Evolutionary conservation across 2,329 filamentous ascomycete species (phyloP).

Genomic region (Nemania bipapillata): DNA sequence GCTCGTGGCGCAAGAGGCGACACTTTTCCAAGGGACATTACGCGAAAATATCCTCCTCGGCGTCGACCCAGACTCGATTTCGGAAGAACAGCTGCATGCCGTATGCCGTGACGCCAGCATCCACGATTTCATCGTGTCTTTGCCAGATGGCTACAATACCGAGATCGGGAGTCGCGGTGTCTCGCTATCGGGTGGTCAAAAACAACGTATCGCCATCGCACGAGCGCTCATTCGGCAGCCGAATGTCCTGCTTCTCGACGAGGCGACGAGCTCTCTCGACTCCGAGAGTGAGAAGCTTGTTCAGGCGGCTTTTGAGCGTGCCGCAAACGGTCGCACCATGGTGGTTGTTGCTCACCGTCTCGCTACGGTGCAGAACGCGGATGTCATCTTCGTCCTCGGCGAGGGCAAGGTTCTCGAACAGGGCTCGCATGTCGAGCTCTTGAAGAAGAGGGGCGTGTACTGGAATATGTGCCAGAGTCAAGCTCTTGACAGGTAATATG

Average conservation of each 20-base stretch:
- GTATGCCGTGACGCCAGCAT: conserved; percentile 72
- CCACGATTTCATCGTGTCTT: conserved; percentile 74
- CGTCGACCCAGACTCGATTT: conserved; percentile 64
- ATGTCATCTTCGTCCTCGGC: conserved; percentile 82
- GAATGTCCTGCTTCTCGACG: conserved; percentile 74
- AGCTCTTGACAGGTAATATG: conserved; percentile 61
- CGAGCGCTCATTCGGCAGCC: conserved; percentile 75
- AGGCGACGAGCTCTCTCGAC: conserved; percentile 77
- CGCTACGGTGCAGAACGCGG: conserved; percentile 80
- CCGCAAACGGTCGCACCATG: conserved; percentile 70
- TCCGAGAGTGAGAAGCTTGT: conserved; percentile 67
- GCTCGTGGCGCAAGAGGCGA: conserved; percentile 79
- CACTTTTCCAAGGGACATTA: conserved; percentile 71
- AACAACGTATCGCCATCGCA: conserved; percentile 76
- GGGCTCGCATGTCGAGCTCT: conserved; percentile 63
- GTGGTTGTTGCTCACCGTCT: conserved; percentile 82
- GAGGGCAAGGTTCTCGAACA: conserved; percentile 68
- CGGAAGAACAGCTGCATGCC: conserved; percentile 63
- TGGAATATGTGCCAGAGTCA: conserved; percentile 72
- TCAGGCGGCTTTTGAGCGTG: conserved; percentile 74
- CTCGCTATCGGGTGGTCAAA: conserved; percentile 75
- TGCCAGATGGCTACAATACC: conserved; percentile 76
- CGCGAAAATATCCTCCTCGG: conserved; percentile 76
- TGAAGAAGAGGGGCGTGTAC: conserved; percentile 64
- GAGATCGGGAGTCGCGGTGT: conserved; percentile 74